These are phyloP conservation scores for Plantago major DNA, from an alignment of 257 asterid genomes.

Conservation along the genomic window DNA sequence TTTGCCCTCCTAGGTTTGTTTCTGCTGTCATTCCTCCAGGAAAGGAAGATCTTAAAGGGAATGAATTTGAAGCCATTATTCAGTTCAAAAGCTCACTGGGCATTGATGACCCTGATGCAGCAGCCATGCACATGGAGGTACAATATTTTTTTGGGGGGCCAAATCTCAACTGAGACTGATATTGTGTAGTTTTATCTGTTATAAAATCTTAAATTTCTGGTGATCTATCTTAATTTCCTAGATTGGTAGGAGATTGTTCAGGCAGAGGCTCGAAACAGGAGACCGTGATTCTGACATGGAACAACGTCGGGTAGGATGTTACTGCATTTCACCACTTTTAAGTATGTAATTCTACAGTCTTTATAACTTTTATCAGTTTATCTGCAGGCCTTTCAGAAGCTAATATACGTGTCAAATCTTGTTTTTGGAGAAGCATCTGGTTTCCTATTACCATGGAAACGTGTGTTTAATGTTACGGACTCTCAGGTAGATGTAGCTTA, in stretches of 20 bases:
- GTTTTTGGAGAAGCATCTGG: conserved; percentile 94
- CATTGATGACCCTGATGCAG: conserved; percentile 99
- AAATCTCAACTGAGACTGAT: too few relatives aligned
- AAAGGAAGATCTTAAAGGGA: conserved; percentile 78
- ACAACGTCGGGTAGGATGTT: conserved; percentile 69
- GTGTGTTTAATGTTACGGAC: conserved; percentile 87
- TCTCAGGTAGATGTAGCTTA: conserved; percentile 49
- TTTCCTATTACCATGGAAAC: conserved; percentile 99
- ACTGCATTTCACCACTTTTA: conserved; percentile 21
- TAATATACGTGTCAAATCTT: conserved; percentile 84
- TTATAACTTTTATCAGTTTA: conserved; percentile 54
- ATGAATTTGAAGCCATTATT: conserved; percentile 77
- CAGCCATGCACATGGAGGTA: conserved; percentile 98
- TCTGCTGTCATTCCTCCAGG: conserved; percentile 80
- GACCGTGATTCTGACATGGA: conserved; percentile 73
- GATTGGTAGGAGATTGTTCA: conserved; percentile 91
- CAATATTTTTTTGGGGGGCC: too few relatives aligned
- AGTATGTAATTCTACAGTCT: conserved; percentile 29
- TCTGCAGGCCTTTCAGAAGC: conserved; percentile 99
- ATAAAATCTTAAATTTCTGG: conserved; percentile 1
- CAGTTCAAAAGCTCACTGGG: conserved; percentile 81
- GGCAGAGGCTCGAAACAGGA: conserved; percentile 97
- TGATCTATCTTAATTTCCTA: conserved; percentile 37
- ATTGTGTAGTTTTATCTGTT: neutral
- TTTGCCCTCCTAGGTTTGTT: conserved; percentile 47